Percentiles rank a stretch among this genome's conserved stretches.
phyloP scores from a whole-genome alignment of 306 rosid species.

The Rosa persica region DNA sequence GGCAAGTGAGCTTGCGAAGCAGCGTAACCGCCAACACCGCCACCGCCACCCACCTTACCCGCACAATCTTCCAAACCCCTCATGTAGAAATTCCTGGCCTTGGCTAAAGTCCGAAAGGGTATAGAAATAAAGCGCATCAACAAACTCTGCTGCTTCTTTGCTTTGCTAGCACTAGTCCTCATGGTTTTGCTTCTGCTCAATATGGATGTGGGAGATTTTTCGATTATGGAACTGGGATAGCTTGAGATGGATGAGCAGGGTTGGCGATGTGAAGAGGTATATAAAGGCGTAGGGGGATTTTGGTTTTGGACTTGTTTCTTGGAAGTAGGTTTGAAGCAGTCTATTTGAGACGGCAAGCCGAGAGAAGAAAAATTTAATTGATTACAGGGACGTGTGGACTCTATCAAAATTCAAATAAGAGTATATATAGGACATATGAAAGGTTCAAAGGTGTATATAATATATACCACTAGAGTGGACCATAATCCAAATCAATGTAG shows the following conservation, averaged over 20 bases:
- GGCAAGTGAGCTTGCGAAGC: constrained; percentile 17
- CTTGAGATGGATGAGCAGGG: background rate
- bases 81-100: constrained; percentile 40
- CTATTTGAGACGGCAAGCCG: constrained; percentile 9
- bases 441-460: background rate
- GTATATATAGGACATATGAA: background rate
- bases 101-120: constrained; percentile 45
- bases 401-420: background rate
- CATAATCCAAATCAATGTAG: background rate
- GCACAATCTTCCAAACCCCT: constrained; percentile 38
- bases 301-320: constrained; percentile 10
- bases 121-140: constrained; percentile 20
- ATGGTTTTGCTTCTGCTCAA: constrained; percentile 1
- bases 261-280: background rate
- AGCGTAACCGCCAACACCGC: background rate
- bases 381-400: constrained; percentile 20
- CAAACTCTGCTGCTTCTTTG: constrained; percentile 16
- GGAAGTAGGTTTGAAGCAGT: constrained; percentile 10
- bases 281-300: background rate
- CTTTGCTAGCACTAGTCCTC: constrained; percentile 2
- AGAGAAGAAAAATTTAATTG: background rate
- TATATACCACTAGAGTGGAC: background rate
- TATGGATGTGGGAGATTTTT: background rate
- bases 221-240: background rate
- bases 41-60: constrained; percentile 28